phyloP scores from a whole-genome alignment of 768 basidiomycete species.

The Amanita exitialis region DNA sequence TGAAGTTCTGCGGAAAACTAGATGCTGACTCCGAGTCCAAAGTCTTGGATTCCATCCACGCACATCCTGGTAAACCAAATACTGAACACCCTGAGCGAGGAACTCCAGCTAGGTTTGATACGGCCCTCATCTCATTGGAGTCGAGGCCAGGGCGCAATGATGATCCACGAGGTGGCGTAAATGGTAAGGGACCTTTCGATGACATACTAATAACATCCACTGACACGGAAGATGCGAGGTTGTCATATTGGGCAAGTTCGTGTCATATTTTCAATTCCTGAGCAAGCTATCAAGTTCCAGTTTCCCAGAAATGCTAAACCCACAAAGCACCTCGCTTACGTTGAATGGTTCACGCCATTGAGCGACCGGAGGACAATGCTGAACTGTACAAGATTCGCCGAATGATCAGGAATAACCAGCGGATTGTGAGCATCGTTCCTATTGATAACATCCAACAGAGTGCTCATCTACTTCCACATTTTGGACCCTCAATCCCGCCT shows the following conservation, averaged over 20 bases:
- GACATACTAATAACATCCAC: neutral
- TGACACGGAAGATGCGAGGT: neutral
- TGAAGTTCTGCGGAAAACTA: neutral
- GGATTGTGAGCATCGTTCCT: slow-evolving; percentile 7
- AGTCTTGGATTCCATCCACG: neutral
- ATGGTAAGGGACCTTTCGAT: too few species aligned
- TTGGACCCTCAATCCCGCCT: slow-evolving; percentile 9
- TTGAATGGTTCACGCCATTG: neutral
- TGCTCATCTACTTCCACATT: slow-evolving; percentile 15
- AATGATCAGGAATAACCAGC: neutral
- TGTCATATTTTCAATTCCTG: neutral
- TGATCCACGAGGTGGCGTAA: too few species aligned
- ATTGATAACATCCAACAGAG: slow-evolving; percentile 10
- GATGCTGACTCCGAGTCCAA: neutral
- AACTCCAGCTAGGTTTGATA: neutral
- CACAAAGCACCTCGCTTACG: neutral
- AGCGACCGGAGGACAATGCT: neutral
- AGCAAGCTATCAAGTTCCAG: neutral
- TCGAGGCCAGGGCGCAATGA: too few species aligned
- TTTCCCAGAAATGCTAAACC: neutral
- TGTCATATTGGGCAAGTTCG: neutral
- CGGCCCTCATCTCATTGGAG: neutral
- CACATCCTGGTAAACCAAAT: neutral
- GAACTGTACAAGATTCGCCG: neutral
- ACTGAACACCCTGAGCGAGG: neutral